These are phyloP conservation scores for Apiotrichum sp. DNA, from an alignment of 1,284 basidiomycete species.

Conservation along the genomic window DNA sequence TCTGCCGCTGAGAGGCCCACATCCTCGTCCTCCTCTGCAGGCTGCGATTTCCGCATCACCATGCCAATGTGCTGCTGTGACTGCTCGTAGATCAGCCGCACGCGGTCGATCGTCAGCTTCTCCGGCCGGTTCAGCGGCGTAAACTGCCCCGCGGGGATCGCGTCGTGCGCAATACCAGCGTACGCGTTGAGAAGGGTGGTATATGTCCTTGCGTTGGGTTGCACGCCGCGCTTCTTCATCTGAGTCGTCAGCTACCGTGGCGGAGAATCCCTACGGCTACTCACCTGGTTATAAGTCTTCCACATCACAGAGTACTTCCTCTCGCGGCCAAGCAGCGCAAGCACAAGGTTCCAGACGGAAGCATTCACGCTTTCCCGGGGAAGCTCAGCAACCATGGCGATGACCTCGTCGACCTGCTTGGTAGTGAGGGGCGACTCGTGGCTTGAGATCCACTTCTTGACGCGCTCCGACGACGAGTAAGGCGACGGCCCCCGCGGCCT, in stretches of 20 bases:
- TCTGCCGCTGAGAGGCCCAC: background rate
- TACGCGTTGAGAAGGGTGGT: conserved; percentile 42
- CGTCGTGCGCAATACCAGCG: conserved; percentile 24
- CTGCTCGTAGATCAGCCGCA: conserved; percentile 35
- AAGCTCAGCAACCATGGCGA: conserved; percentile 24
- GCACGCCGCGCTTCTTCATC: conserved; percentile 46
- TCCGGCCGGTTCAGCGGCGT: conserved; percentile 15
- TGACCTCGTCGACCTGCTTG: conserved; percentile 22
- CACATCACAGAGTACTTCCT: conserved; percentile 35
- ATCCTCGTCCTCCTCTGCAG: background rate
- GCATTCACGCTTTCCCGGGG: conserved; percentile 29
- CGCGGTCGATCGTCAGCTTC: conserved; percentile 30
- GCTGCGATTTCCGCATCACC: background rate
- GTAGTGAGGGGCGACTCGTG: conserved; percentile 16
- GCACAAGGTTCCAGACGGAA: conserved; percentile 40
- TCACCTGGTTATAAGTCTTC: conserved; percentile 38
- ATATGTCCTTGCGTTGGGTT: conserved; percentile 38
- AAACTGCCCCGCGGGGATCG: conserved; percentile 3
- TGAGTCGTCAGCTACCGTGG: conserved; percentile 7
- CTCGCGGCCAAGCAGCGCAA: conserved; percentile 32
- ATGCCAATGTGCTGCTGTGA: conserved; percentile 28
- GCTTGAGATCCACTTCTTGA: conserved; percentile 23
- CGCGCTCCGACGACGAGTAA: conserved; percentile 6
- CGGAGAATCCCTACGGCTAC: conserved; percentile 2
- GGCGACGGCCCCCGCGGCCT: background rate